Evolutionary conservation across 106 monocot genomes (phyloP), one percentile per base, ranked within the genome.

Genomic region (Dendrobium catenatum): DNA sequence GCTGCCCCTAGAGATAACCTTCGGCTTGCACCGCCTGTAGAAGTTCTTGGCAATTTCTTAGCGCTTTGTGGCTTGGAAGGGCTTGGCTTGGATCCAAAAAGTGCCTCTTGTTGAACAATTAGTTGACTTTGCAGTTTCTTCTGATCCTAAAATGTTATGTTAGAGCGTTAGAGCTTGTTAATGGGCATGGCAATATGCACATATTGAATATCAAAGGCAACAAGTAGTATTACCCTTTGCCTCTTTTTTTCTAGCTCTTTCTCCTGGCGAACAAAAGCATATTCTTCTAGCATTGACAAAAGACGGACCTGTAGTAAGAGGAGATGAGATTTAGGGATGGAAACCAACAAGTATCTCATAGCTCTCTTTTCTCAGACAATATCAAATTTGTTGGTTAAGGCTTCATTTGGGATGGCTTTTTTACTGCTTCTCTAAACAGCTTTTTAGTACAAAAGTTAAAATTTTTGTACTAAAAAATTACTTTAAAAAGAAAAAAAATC

Each of bases 41-140:
- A 92, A 40, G 9, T 83, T 81, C 92, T 84, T 20, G 90, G 83
- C 33, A 88, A 18, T 78, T 93, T 93, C 70, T 85, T 93, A 6
- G 86, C 85, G 78, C 83, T 88, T 19, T 82, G 89, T 44, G 86
- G 78, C 74, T 85, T 93, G 5, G 88, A 90, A 26, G 90, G 93
- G 61, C 93, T 93, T 1, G 90, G 93, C 78, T 86, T 93, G 55
- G 92, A 89, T 70, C 92, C 92, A 79, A 81, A 92, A 55, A 92
- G 79, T 22, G 82, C 88, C 67, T 92, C 92, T 41, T 92, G 89
- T 77, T 92, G 89, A 7, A 89, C 89, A 77, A 92, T 89, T n/a
- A 92, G 78, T 79, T 92, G 92, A 55, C 89, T 88, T 54, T 92
- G 92, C 22, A 92, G 84, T 61, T 77, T 89, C 81, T 88, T 92